Base-by-base conservation (phyloP, 371 early-diverging fungal species). In the Mucor piriformis region DNA sequence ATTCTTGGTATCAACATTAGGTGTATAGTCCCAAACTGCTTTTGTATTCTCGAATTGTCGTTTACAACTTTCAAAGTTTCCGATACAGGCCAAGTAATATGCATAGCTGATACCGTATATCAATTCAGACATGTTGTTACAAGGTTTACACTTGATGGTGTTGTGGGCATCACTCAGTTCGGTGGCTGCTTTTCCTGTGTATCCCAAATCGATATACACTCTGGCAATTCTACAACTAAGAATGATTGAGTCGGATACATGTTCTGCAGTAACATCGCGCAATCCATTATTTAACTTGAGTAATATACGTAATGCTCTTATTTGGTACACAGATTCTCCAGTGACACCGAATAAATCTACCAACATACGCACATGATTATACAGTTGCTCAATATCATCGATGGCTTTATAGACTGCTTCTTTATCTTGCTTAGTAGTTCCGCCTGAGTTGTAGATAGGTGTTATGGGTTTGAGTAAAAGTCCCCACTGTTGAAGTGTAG, bases 131-230 rank as follows among this genome's bases (percentile, higher is more conserved):
- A 72, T 34, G 5, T 37, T 49, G 1, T 64, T 60, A 20, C 76
- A 71, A 16, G 43, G 47, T 16, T 54, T 42, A 11, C 27, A 29
- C 15, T 74, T 65, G 11, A 88, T 55, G 12, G 82, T 54, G 3
- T 53, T 61, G 29, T 73, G 64, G 1, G 79, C 84, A 13, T 80
- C 71, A 4, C 68, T 65, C 38, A 87, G 76, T 8, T 86, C 85
- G 15, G 75, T 37, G 5, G 76, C 81, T 2, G 89, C 87, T 59
- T 85, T 86, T 10, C 88, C 89, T 1, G 86, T 82, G 51, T 86
- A 90, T 0, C 91, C 91, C 3, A 89, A 54, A 1, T 77, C 71
- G 6, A 80, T 59, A 53, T 88, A 88, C 1, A 79, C 65, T 6
- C 66, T 61, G 0, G 77, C 85, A 54, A 90, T 84, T 3, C 70